Evolutionary conservation across 2,329 filamentous ascomycete genomes (phyloP), one percentile per base, ranked within the genome.

Genomic region (Keithomyces neogunnii): DNA sequence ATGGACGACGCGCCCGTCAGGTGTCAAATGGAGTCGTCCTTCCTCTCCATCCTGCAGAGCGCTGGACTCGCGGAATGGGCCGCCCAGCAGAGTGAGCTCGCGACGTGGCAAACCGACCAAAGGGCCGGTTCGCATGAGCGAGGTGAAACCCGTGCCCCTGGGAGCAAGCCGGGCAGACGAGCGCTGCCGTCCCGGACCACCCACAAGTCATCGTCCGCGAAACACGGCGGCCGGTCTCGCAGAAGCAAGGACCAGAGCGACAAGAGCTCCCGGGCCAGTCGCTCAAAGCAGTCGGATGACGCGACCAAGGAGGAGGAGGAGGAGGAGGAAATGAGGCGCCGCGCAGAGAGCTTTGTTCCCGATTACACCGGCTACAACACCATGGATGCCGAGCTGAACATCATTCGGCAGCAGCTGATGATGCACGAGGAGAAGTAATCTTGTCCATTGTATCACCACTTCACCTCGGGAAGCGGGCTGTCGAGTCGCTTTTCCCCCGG

Each of bases 31-130:
- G 48, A 55, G 29, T 48, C 53, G 7, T 55, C 53, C 28, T 53
- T 55, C 28, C 42, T 49, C 33, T 53, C 26, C 51, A 51, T 55
- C 10, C 29, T 53, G 4, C 48, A 55, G 33, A 44, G 42, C 8
- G 49, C 49, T 19, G 53, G 53, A n/a, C 51, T 55, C 31, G 51
- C 49, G 10, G 53, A 55, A 35, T 55, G 53, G 53, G 53, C 51
- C 5, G 51, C 53, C n/a, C 51, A 43, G 44, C 28, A 40, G 31
- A 29, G 19, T 7, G 47, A 48, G 36, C 36, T 35, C 10, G 32
- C 45, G 13, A 32, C 40, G 10, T 33, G 48, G 6, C 33, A 47
- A 29, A 30, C 11, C n/a, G 47, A 26, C 42, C 32, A 36, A 8
- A 11, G 35, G 1, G 19, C 35, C 2, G 43, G 48, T 4, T 44